Conservation (phyloP, 2,329 filamentous ascomycete genomes). For the Colletotrichum musae region DNA sequence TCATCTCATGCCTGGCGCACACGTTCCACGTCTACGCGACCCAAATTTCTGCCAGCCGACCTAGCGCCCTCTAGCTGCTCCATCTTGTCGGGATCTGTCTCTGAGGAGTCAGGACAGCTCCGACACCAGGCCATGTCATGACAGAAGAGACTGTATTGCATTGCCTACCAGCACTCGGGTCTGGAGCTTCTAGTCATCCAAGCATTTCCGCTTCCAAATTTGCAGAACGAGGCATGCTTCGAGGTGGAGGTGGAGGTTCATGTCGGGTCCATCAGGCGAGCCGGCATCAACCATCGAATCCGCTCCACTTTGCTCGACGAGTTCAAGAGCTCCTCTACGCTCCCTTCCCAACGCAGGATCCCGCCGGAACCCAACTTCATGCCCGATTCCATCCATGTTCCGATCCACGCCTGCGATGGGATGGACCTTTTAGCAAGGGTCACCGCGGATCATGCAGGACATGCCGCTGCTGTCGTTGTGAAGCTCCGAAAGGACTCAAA, state of each 20-base stretch:
- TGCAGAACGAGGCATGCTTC: neutral
- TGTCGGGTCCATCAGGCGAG: constrained; percentile 7
- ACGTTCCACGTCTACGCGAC: constrained; percentile 26
- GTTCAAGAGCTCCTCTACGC: constrained; percentile 3
- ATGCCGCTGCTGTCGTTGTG: neutral
- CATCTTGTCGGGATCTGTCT: constrained; percentile 14
- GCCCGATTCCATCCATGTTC: constrained; percentile 21
- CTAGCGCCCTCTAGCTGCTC: constrained; percentile 17
- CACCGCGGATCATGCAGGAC: constrained; percentile 24
- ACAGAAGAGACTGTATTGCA: neutral
- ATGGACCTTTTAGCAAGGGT: constrained; percentile 28
- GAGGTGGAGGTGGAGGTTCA: neutral
- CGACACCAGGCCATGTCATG: neutral
- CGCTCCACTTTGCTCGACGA: constrained; percentile 32
- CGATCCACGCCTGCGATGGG: constrained; percentile 3
- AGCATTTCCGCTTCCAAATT: neutral
- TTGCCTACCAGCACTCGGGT: neutral
- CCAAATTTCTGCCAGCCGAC: constrained; percentile 16
- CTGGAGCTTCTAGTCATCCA: constrained; percentile 4
- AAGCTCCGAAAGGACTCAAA: neutral
- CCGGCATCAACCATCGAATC: constrained; percentile 33
- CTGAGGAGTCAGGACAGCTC: neutral
- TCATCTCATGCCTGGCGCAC: neutral
- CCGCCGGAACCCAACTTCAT: constrained; percentile 30
- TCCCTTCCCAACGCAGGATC: neutral